A percentile compares a stretch with the other conserved stretches of the same genome.
phyloP scores from a whole-genome alignment of 768 basidiomycete species.

The Fomitopsis pulvina region DNA sequence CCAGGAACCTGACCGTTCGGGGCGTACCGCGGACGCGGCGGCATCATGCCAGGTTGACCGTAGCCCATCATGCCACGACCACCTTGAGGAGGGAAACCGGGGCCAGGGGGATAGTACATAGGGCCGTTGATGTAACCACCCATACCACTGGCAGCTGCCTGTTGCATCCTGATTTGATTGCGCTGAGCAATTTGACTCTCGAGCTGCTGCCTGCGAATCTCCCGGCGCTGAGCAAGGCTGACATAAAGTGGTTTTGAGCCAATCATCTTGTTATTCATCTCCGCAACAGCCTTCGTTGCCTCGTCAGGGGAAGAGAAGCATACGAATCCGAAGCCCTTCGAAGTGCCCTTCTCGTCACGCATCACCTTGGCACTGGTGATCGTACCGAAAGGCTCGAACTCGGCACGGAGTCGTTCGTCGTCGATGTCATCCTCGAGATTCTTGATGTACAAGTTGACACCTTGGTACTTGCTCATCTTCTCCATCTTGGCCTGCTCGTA shows the following conservation, averaged over 20 bases:
- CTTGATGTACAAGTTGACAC: conserved; percentile 99
- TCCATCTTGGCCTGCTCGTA: conserved; percentile 97
- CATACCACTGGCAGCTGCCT: conserved; percentile 85
- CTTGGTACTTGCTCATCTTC: conserved; percentile 96
- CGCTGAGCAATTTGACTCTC: conserved; percentile 99
- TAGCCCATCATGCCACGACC: conserved; percentile 76
- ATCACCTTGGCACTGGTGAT: conserved; percentile 99
- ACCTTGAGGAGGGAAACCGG: conserved; percentile 73
- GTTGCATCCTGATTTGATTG: conserved; percentile 94
- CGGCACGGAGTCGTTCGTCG: conserved; percentile 92
- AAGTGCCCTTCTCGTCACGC: conserved; percentile 91
- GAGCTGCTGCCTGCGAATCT: conserved; percentile 95
- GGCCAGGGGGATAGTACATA: conserved; percentile 79
- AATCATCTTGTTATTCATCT: conserved; percentile 99
- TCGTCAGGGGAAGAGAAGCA: conserved; percentile 98
- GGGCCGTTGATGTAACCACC: conserved; percentile 79
- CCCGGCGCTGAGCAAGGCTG: conserved; percentile 95
- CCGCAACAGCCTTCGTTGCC: conserved; percentile 97
- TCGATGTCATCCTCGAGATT: conserved; percentile 98
- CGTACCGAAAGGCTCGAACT: conserved; percentile 95
- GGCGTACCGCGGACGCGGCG: conserved; percentile 80
- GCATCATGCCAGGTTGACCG: conserved; percentile 80
- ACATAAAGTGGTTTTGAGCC: conserved; percentile 98
- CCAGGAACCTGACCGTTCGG: conserved; percentile 68
- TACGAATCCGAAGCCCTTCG: conserved; percentile 98